Percentiles rank a stretch among this genome's conserved stretches.
These are phyloP conservation scores for Phaeolepiota aurea DNA, from an alignment of 768 basidiomycete species.

Conservation along the genomic window DNA sequence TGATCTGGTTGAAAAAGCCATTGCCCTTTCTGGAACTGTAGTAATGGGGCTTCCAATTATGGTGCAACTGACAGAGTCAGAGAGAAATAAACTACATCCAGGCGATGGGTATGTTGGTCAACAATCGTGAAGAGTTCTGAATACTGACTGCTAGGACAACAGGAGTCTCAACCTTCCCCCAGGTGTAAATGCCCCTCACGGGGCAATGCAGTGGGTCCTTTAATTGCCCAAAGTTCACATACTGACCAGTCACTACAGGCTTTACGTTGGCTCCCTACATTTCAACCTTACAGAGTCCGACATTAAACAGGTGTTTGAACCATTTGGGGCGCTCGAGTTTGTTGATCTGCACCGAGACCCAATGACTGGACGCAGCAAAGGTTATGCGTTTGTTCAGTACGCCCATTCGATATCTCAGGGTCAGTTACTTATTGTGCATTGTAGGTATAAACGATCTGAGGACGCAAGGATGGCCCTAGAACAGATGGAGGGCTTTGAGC, in stretches of 20 bases:
- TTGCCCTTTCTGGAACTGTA: slow-evolving; percentile 85
- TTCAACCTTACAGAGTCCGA: slow-evolving; percentile 96
- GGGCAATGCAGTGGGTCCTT: slow-evolving; percentile 70
- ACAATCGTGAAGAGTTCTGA: not conserved
- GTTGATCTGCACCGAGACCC: slow-evolving; percentile 97
- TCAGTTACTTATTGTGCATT: slow-evolving; percentile 1
- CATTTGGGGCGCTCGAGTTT: slow-evolving; percentile 96
- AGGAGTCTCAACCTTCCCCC: slow-evolving; percentile 80
- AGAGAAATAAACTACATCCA: slow-evolving; percentile 84
- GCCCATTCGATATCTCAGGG: slow-evolving; percentile 14
- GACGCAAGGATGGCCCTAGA: slow-evolving; percentile 96
- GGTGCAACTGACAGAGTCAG: slow-evolving; percentile 95
- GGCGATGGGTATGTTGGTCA: slow-evolving; percentile 64
- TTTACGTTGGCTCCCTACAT: slow-evolving; percentile 95
- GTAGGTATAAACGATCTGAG: slow-evolving; percentile 81
- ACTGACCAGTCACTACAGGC: slow-evolving; percentile 30
- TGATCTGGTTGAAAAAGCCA: slow-evolving; percentile 85
- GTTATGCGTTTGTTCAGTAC: slow-evolving; percentile 96
- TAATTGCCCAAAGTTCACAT: not conserved
- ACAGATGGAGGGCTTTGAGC: slow-evolving; percentile 98
- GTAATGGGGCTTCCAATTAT: slow-evolving; percentile 98
- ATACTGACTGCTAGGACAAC: slow-evolving; percentile 8
- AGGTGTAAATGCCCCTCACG: slow-evolving; percentile 74
- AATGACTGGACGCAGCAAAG: slow-evolving; percentile 92
- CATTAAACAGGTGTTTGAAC: slow-evolving; percentile 98